Evolutionary conservation across 345 rosid species (phyloP).

Genomic region (Xanthoceras sorbifolium): DNA sequence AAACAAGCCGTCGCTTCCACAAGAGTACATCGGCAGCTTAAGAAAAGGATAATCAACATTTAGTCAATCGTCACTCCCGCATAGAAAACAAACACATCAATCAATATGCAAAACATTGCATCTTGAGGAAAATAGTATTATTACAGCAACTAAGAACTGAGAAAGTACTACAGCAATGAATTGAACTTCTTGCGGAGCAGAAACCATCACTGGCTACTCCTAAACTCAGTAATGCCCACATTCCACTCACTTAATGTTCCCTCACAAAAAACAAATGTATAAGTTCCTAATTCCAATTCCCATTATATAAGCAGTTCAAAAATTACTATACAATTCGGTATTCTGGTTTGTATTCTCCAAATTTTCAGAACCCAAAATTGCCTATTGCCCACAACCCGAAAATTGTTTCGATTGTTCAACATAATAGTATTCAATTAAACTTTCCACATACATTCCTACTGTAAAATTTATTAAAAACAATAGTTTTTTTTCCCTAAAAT

Average conservation of each 20-base stretch:
- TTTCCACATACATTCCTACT: not conserved
- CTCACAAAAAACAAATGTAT: not conserved
- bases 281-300: not conserved
- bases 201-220: too few relatives aligned
- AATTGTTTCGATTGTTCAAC: not conserved
- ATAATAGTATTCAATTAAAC: not conserved
- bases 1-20: conserved; percentile 68
- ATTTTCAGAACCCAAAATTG: not conserved
- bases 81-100: not conserved
- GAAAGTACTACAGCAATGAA: not conserved
- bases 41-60: conserved; percentile 9
- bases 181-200: too few relatives aligned
- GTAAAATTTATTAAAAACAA: not conserved
- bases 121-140: not conserved
- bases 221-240: not conserved
- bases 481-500: not conserved
- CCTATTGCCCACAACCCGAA: not conserved
- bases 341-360: not conserved
- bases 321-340: not conserved
- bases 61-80: not conserved
- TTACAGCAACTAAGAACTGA: not conserved
- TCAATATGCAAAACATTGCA: not conserved
- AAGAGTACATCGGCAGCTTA: conserved; percentile 76
- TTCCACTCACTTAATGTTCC: not conserved
- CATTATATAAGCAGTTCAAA: not conserved